phyloP scores from a whole-genome alignment of 139 green algal species.

The Chlorella sp. region DNA sequence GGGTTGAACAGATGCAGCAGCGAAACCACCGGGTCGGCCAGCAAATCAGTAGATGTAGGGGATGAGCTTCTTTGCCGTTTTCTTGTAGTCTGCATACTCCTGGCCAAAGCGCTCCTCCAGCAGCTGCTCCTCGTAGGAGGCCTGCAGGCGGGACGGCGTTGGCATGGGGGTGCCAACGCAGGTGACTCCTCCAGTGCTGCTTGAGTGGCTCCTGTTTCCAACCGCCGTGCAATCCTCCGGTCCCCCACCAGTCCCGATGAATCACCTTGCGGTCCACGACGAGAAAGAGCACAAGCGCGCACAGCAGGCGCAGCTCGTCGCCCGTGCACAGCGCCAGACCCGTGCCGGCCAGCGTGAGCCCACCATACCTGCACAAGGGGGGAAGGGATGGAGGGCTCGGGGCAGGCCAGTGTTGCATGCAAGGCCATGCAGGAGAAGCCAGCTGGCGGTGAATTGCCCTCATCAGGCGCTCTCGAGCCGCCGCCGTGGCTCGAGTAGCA shows the following conservation, averaged over 20 bases:
- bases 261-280: slow-evolving; percentile 53
- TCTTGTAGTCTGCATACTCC: slow-evolving; percentile 42
- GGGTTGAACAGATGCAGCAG: too few species aligned
- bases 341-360: slow-evolving; percentile 43
- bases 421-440: too few species aligned
- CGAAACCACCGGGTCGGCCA: too few species aligned
- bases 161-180: neutral
- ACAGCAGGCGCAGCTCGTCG: slow-evolving; percentile 47
- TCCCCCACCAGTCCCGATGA: neutral
- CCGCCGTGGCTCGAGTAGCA: too few species aligned
- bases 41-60: slow-evolving; percentile 46
- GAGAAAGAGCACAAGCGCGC: slow-evolving; percentile 40
- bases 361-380: slow-evolving; percentile 52
- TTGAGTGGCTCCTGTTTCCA: neutral
- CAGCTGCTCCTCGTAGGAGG: slow-evolving; percentile 37
- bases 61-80: slow-evolving; percentile 48
- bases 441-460: too few species aligned
- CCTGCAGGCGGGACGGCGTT: slow-evolving; percentile 5
- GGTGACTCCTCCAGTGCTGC: neutral
- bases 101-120: slow-evolving; percentile 37
- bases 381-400: too few species aligned
- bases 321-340: slow-evolving; percentile 38
- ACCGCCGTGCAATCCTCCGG: neutral
- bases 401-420: too few species aligned
- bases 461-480: too few species aligned